Evolutionary conservation across 2,329 filamentous ascomycete genomes (phyloP).

Genomic region (Dactylellina cionopaga): DNA sequence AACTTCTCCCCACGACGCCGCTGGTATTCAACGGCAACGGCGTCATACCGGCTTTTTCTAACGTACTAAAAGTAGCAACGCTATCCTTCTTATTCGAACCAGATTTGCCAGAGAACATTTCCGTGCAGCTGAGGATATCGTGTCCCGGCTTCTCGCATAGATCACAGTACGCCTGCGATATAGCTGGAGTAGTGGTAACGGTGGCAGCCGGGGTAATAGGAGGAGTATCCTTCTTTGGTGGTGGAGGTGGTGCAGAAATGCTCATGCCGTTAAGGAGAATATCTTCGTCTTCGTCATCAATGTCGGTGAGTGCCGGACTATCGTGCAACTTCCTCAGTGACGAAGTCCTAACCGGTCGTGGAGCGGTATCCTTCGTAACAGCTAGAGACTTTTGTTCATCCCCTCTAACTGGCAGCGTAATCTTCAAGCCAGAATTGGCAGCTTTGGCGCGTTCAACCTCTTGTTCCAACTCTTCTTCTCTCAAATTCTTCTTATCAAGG

Average conservation of each 20-base stretch:
- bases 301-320: slow-evolving; percentile 39
- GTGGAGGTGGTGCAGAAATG: slow-evolving; percentile 54
- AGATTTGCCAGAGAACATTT: slow-evolving; percentile 73
- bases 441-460: slow-evolving; percentile 73
- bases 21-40: slow-evolving; percentile 44
- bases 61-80: slow-evolving; percentile 41
- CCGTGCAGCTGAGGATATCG: slow-evolving; percentile 92
- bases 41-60: slow-evolving; percentile 50
- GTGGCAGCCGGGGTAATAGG: slow-evolving; percentile 69
- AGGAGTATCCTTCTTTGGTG: slow-evolving; percentile 57
- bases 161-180: slow-evolving; percentile 94
- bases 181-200: slow-evolving; percentile 60
- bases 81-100: slow-evolving; percentile 51
- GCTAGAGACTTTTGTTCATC: slow-evolving; percentile 35
- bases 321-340: slow-evolving; percentile 6
- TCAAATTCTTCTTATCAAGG: slow-evolving; percentile 75
- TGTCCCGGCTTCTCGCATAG: slow-evolving; percentile 93
- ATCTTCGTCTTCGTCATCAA: slow-evolving; percentile 45
- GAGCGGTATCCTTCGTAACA: slow-evolving; percentile 20
- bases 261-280: neutral
- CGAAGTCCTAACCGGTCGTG: neutral
- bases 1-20: slow-evolving; percentile 38
- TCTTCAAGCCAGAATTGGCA: slow-evolving; percentile 25
- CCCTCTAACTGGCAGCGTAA: slow-evolving; percentile 30
- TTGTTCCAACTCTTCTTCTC: slow-evolving; percentile 86